A percentile compares a stretch with the other conserved stretches of the same genome.
phyloP scores from a whole-genome alignment of 805 yeast species.

The Suhomyces emberorum region DNA sequence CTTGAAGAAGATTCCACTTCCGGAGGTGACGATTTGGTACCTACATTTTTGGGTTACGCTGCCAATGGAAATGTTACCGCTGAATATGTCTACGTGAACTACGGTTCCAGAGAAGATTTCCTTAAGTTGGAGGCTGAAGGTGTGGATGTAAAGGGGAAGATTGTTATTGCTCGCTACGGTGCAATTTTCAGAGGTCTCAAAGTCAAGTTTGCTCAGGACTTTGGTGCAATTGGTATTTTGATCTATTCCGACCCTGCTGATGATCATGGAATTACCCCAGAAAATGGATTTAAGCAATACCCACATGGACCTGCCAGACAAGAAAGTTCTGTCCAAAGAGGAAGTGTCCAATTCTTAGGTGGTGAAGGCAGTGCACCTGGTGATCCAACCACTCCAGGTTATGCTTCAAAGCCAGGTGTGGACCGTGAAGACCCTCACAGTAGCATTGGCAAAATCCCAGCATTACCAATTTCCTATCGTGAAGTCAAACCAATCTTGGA shows the following conservation, averaged over 20 bases:
- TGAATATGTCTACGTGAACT: constrained; percentile 56
- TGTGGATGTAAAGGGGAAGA: constrained; percentile 49
- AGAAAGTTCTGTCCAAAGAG: constrained; percentile 58
- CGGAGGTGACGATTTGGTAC: constrained; percentile 35
- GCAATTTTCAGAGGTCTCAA: constrained; percentile 52
- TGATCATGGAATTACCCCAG: constrained; percentile 53
- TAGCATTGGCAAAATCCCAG: constrained; percentile 39
- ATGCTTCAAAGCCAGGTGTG: constrained; percentile 49
- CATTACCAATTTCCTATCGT: constrained; percentile 41
- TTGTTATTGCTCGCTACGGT: constrained; percentile 57
- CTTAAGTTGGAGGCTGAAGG: constrained; percentile 33
- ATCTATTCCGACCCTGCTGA: constrained; percentile 58
- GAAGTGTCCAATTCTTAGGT: constrained; percentile 54
- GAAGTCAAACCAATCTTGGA: constrained; percentile 43
- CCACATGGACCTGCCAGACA: constrained; percentile 69
- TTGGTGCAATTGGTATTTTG: constrained; percentile 63
- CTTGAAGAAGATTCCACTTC: constrained; percentile 40
- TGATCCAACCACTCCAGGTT: constrained; percentile 77
- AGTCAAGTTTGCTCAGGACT: constrained; percentile 56
- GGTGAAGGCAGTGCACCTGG: constrained; percentile 57
- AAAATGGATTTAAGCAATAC: constrained; percentile 53
- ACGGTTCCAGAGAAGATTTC: constrained; percentile 58
- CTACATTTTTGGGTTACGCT: constrained; percentile 62
- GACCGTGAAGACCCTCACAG: constrained; percentile 34
- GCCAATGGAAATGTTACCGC: constrained; percentile 60